Base-by-base conservation (phyloP, 768 basidiomycete species). In the Sporobolomyces roseus region DNA sequence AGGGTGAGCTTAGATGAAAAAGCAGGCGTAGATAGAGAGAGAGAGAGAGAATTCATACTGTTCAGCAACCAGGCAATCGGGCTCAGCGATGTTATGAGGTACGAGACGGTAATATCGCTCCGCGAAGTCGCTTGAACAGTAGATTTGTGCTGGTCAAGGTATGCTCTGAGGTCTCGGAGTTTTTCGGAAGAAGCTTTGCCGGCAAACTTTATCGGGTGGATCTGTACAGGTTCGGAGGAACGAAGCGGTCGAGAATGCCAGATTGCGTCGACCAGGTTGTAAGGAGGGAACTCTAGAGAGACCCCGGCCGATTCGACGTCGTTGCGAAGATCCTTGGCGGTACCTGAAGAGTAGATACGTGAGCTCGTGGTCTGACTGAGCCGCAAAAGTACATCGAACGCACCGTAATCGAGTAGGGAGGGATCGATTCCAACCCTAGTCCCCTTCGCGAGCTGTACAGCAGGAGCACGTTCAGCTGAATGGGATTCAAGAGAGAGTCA, bases 31-130 rank as follows among this genome's bases (percentile, higher is more conserved):
- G n/a, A n/a, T n/a, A n/a, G n/a, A n/a, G n/a, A n/a, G n/a, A n/a
- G n/a, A n/a, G n/a, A n/a, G n/a, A n/a, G n/a, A n/a, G n/a, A n/a
- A n/a, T n/a, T n/a, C n/a, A n/a, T n/a, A n/a, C n/a, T n/a, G 76
- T 98, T 98, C 38, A 97, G 81, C 3, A 89, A 75, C 81, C 91
- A 96, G 0, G 94, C 94, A 85, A 79, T 88, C n/a, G 78, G 64
- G 8, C 78, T 76, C 16, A 81, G 73, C 19, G 77, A 68, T 51
- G 83, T 85, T 17, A 89, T 80, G 46, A 96, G 78, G 49, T 85
- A 86, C 1, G 76, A 85, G 84, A 65, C 89, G 81, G 36, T 89
- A 78, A 87, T 52, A 25, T 41, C 36, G 14, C n/a, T n/a, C n/a
- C n/a, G n/a, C n/a, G n/a, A n/a, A n/a, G n/a, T n/a, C n/a, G n/a